These are phyloP conservation scores for Exidia glandulosa DNA, from an alignment of 768 basidiomycete genomes.

Conservation along the genomic window DNA sequence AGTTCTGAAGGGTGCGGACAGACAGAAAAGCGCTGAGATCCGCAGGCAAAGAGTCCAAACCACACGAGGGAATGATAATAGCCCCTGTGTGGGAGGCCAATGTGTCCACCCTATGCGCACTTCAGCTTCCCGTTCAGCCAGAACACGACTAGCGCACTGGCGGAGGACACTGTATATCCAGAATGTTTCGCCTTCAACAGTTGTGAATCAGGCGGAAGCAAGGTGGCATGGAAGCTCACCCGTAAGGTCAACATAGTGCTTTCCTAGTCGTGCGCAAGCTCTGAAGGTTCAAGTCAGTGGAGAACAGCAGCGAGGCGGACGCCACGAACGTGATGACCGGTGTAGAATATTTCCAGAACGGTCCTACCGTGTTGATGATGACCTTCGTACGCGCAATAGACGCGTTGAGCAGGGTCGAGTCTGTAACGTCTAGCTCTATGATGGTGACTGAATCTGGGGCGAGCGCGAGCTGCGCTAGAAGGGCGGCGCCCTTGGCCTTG, in stretches of 20 bases:
- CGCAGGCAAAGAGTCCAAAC: constrained; percentile 67
- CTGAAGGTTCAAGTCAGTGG: constrained; percentile 19
- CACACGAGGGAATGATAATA: constrained; percentile 71
- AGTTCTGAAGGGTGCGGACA: constrained; percentile 52
- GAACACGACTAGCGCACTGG: constrained; percentile 22
- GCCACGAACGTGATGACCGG: constrained; percentile 52
- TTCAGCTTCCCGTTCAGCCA: not conserved
- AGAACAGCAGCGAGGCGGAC: not conserved
- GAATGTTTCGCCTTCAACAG: constrained; percentile 37
- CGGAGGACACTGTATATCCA: constrained; percentile 57
- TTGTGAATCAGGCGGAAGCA: not conserved
- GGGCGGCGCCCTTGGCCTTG: constrained; percentile 41
- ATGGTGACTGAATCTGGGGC: constrained; percentile 30
- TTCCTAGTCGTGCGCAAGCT: constrained; percentile 61
- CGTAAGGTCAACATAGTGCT: constrained; percentile 80
- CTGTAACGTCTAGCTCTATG: constrained; percentile 42
- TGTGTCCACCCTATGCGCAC: constrained; percentile 48
- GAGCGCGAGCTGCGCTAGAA: constrained; percentile 37
- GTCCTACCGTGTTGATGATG: constrained; percentile 72
- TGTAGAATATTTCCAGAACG: constrained; percentile 60
- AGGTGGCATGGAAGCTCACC: constrained; percentile 13
- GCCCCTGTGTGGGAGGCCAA: constrained; percentile 57
- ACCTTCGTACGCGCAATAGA: constrained; percentile 50
- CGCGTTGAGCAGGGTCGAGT: constrained; percentile 39
- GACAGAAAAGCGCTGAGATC: constrained; percentile 62